Conservation (phyloP, 73 alveolate species). For the Paramecium octaurelia region DNA sequence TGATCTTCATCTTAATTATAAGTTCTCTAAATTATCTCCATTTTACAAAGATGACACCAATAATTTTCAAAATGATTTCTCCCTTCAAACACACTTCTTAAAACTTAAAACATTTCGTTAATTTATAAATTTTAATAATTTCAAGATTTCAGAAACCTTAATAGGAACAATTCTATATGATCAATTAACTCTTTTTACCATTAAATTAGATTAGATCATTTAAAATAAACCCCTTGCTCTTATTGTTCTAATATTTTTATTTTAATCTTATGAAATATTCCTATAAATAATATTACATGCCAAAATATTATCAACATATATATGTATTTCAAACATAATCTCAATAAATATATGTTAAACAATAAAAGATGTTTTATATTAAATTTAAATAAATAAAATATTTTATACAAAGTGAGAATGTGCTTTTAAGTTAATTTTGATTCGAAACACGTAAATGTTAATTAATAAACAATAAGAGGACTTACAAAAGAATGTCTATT, state of each 20-base stretch:
- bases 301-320: too few relatives aligned
- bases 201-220: background rate
- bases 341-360: too few relatives aligned
- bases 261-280: too few relatives aligned
- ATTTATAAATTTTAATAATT: background rate
- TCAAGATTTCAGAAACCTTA: background rate
- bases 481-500: background rate
- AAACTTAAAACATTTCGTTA: background rate
- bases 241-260: too few relatives aligned
- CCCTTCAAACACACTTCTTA: background rate
- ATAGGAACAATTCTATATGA: background rate
- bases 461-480: background rate
- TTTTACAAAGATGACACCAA: slow-evolving; percentile 34
- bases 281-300: too few relatives aligned
- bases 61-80: background rate
- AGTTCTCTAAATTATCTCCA: background rate
- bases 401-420: background rate
- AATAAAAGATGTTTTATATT: background rate
- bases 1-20: background rate
- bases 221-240: too few relatives aligned
- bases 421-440: background rate
- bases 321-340: too few relatives aligned
- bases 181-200: too few relatives aligned
- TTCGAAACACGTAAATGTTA: background rate
- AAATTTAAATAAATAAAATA: background rate